phyloP scores from a whole-genome alignment of 1,284 basidiomycete species.

The Pseudomicrostroma phylloplanum region DNA sequence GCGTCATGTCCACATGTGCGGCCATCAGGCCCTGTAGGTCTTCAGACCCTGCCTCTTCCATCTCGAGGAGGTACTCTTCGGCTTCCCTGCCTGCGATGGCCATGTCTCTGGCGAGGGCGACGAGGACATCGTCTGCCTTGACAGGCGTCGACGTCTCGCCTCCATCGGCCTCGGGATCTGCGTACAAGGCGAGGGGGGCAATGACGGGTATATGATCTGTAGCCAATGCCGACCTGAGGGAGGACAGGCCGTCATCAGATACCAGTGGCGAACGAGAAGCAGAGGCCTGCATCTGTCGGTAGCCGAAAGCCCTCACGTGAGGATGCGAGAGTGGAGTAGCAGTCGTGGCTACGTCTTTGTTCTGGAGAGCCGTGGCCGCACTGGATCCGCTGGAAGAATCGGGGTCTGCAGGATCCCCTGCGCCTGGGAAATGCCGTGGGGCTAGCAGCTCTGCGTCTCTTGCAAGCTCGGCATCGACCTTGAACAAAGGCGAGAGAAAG shows the following conservation, averaged over 20 bases:
- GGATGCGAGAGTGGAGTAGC: slow-evolving; percentile 3
- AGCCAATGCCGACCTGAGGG: slow-evolving; percentile 77
- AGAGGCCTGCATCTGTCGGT: not conserved
- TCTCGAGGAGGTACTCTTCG: not conserved
- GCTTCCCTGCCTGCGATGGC: slow-evolving; percentile 51
- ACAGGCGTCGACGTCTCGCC: slow-evolving; percentile 70
- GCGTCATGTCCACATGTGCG: slow-evolving; percentile 49
- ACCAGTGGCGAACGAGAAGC: slow-evolving; percentile 51
- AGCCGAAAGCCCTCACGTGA: not conserved
- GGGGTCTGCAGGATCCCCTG: not conserved
- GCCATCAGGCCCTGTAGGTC: slow-evolving; percentile 15
- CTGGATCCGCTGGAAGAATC: not conserved
- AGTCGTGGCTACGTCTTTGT: not conserved
- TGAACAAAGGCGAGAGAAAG: slow-evolving; percentile 53
- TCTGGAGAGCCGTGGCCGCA: not conserved
- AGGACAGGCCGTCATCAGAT: slow-evolving; percentile 66
- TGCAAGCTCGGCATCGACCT: slow-evolving; percentile 25
- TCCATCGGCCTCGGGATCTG: slow-evolving; percentile 57
- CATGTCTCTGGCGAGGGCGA: slow-evolving; percentile 82
- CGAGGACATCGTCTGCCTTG: slow-evolving; percentile 82
- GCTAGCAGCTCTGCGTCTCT: not conserved
- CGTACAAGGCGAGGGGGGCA: slow-evolving; percentile 86
- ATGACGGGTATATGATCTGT: slow-evolving; percentile 94
- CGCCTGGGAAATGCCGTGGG: slow-evolving; percentile 10
- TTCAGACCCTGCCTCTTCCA: slow-evolving; percentile 1